Percentiles rank a stretch among this genome's conserved stretches.
Evolutionary conservation across 805 yeast species (phyloP).

Genomic region (Yarrowia sp.): DNA sequence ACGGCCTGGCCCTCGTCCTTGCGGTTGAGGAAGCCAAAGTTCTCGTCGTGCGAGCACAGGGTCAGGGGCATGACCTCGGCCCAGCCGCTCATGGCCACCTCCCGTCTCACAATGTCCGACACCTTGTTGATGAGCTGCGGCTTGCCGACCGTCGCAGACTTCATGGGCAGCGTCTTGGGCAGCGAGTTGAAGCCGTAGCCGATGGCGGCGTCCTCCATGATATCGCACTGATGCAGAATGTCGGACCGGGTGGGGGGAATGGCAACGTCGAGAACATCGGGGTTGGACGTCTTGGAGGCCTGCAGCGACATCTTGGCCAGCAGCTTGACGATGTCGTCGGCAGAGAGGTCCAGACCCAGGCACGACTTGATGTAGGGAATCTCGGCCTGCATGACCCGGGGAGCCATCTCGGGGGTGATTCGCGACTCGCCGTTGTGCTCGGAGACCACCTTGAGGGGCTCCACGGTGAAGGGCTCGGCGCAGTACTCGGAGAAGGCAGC

Average conservation of each 20-base stretch:
- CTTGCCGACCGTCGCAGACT: constrained; percentile 72
- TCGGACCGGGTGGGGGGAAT: constrained; percentile 96
- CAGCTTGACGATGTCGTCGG: constrained; percentile 64
- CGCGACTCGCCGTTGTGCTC: constrained; percentile 76
- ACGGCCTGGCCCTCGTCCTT: constrained; percentile 74
- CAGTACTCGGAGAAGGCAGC: constrained; percentile 95
- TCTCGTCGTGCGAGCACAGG: constrained; percentile 94
- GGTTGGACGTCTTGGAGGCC: constrained; percentile 51
- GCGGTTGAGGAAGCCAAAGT: constrained; percentile 78
- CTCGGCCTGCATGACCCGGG: constrained; percentile 71
- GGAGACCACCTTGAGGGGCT: constrained; percentile 83
- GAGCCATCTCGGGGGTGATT: constrained; percentile 66
- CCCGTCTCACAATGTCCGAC: constrained; percentile 83
- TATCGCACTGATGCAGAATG: constrained; percentile 93
- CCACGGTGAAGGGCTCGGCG: constrained; percentile 75
- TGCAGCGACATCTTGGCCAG: constrained; percentile 77
- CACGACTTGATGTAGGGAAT: constrained; percentile 85
- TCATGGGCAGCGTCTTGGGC: constrained; percentile 73
- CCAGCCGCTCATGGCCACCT: constrained; percentile 95
- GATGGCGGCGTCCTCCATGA: constrained; percentile 97
- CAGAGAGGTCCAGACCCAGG: constrained; percentile 74
- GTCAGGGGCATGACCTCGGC: constrained; percentile 94
- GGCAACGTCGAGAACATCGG: constrained; percentile 56
- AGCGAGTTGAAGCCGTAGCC: constrained; percentile 93
- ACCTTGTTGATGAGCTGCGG: constrained; percentile 90